Base-by-base conservation (phyloP, 306 rosid genomes). In the Canavalia ensiformis region DNA sequence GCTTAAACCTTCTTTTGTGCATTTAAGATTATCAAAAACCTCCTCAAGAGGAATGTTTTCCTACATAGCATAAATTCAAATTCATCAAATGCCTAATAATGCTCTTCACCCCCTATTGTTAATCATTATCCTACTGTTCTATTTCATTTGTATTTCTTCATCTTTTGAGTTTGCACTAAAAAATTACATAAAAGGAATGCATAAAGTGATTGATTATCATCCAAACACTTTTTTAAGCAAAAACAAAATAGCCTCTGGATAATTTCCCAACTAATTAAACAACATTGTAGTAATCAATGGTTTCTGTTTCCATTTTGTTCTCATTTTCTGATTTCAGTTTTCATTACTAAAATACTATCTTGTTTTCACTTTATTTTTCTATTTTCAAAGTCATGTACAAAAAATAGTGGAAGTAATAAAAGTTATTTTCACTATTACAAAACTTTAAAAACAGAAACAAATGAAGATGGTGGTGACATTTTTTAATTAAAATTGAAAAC, bases 21-120 rank as follows among this genome's bases (percentile, higher is more conserved):
- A 89, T 76, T 85, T 80, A 3, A 90, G 93, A 84, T 88, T 78
- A 1, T 87, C 90, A 83, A 92, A 90, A 35, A 92, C 97, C 79
- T 90, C 97, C 63, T 86, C 88, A 66, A 89, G 35, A 18, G 94
- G 87, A 51, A 88, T 83, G 81, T 86, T 87, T 83, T 92, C 97
- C 97, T 88, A 78, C 88, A 88, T 77, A 65, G 3, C 66, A 65
- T 52, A 87, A 72, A 79, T 83, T 80, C 54, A 77, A 34, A 72
- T 79, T 62, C 39, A 81, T 31, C 39, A 65, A 76, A 57, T 78
- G 41, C 4, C 0, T 51, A 54, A 8, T 9, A 34, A 12, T 80
- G 11, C 37, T 63, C 30, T 49, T 34, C 49, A n/a, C n/a, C 51
- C 29, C 10, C 31, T 47, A 4, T 6, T 33, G 10, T 41, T 10